A percentile compares a stretch with the other conserved stretches of the same genome.
These are phyloP conservation scores for Lactarius hatsudake DNA, from an alignment of 768 basidiomycete genomes.

Conservation along the genomic window DNA sequence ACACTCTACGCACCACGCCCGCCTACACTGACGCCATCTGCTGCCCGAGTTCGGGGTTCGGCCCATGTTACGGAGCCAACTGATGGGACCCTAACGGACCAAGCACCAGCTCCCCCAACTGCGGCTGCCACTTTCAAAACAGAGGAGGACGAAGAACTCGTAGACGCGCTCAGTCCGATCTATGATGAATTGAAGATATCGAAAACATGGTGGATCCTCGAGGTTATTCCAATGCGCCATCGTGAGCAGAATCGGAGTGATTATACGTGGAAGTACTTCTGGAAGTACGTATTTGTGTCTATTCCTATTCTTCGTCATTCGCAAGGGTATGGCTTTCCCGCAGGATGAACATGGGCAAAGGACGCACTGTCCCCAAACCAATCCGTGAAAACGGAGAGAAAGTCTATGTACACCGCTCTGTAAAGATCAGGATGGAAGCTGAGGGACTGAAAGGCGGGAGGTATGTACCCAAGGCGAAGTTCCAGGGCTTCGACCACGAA, in stretches of 20 bases:
- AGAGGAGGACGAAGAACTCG: conserved; percentile 62
- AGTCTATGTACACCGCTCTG: conserved; percentile 10
- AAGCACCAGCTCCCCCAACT: conserved; percentile 19
- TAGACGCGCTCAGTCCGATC: conserved; percentile 49
- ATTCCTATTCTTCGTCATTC: background rate
- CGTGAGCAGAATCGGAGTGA: background rate
- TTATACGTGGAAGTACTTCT: background rate
- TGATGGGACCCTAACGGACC: conserved; percentile 26
- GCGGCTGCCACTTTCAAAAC: conserved; percentile 33
- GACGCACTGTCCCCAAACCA: conserved; percentile 4
- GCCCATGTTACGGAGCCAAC: conserved; percentile 13
- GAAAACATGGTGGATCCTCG: conserved; percentile 64
- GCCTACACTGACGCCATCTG: background rate
- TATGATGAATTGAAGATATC: conserved; percentile 55
- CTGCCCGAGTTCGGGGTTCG: background rate
- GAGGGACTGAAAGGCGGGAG: conserved; percentile 29
- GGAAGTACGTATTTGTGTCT: conserved; percentile 5
- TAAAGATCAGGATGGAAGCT: conserved; percentile 18
- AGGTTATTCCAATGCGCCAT: conserved; percentile 38
- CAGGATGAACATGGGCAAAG: conserved; percentile 7
- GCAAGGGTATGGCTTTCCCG: background rate
- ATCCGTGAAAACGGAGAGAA: background rate
- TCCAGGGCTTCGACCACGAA: conserved; percentile 18
- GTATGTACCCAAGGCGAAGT: conserved; percentile 36
- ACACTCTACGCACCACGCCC: conserved; percentile 30